Base-by-base conservation (phyloP, 2,329 filamentous ascomycete genomes). In the Apiospora malaysiana region DNA sequence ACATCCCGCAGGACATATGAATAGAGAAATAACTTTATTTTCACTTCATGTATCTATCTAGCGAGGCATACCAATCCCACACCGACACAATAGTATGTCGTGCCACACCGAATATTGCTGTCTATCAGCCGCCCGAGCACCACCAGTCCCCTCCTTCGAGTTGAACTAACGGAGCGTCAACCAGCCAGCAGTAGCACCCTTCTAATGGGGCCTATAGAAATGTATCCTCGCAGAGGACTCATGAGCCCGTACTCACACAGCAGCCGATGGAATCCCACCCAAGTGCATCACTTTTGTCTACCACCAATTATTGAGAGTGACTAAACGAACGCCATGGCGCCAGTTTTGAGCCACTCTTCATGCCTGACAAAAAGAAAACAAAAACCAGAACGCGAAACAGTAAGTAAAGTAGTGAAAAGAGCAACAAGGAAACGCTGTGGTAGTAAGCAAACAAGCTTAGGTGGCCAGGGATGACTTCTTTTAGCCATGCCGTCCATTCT, bases 401-500 rank as follows among this genome's bases (percentile, higher is more conserved):
- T 23, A 46, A 27, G 10, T n/a, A 32, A 32, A 32, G 25, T n/a
- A n/a, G n/a, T n/a, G n/a, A n/a, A 67, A 23, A 67, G 45, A 46
- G 42, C 40, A 67, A 16, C 45, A 46, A 45, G 51, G 18, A 67
- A 67, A 67, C 14, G 43, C 65, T 45, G 40, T 27, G 25, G 65
- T n/a, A 67, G 43, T 46, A 67, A 46, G 65, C 43, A 25, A 46
- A 45, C 65, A 10, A 27, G 23, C 43, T 21, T 27, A 32, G 25
- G 65, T 67, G 65, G 65, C 42, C 65, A 67, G 65, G 65, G 65
- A 67, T 67, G 65, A 25, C 65, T 67, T 63, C 65, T 46, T 67
- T 67, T 42, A 67, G 65, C 27, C 65, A 67, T 67, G 65, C 65
- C 65, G 65, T 67, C 65, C 65, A 67, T 67, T 66, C 56, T 45